A percentile compares a stretch with the other conserved stretches of the same genome.
phyloP scores from a whole-genome alignment of 2,329 filamentous ascomycete species.

The Aspergillus latus region DNA sequence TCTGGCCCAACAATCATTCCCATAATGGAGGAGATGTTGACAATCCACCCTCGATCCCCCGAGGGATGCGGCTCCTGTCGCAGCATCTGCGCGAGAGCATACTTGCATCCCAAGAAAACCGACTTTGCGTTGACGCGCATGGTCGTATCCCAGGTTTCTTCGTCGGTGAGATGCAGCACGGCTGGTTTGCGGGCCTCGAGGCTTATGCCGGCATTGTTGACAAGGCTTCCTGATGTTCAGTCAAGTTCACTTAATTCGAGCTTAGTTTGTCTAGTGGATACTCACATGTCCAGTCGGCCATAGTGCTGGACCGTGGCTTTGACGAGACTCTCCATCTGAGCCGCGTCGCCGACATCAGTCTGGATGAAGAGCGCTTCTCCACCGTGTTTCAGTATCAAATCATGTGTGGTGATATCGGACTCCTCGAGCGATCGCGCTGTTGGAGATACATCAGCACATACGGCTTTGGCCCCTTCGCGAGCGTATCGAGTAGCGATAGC shows the following conservation, averaged over 20 bases:
- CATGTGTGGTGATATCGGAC: conserved; percentile 35
- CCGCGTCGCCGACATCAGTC: conserved; percentile 44
- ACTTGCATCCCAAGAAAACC: conserved; percentile 46
- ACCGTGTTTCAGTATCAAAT: conserved; percentile 37
- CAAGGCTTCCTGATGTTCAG: conserved; percentile 35
- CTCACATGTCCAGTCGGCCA: conserved; percentile 48
- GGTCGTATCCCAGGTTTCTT: conserved; percentile 47
- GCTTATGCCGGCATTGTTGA: conserved; percentile 54
- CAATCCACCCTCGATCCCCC: conserved; percentile 39
- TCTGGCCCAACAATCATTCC: conserved; percentile 28
- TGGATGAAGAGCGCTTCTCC: conserved; percentile 46
- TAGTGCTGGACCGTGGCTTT: conserved; percentile 34
- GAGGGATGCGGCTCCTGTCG: conserved; percentile 34
- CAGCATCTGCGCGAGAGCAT: conserved; percentile 42
- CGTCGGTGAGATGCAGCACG: conserved; percentile 49
- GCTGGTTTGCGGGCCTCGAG: conserved; percentile 34
- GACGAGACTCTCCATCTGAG: conserved; percentile 41
- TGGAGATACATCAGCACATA: conserved; percentile 44
- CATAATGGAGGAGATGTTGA: conserved; percentile 36
- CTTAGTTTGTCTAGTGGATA: neutral
- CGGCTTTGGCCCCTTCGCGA: conserved; percentile 43
- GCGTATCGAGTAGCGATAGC: conserved; percentile 48
- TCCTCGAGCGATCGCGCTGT: conserved; percentile 26
- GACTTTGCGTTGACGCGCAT: conserved; percentile 42
- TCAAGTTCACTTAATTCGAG: neutral